These are phyloP conservation scores for Pyricularia grisea DNA, from an alignment of 2,329 filamentous ascomycete species.

Conservation along the genomic window DNA sequence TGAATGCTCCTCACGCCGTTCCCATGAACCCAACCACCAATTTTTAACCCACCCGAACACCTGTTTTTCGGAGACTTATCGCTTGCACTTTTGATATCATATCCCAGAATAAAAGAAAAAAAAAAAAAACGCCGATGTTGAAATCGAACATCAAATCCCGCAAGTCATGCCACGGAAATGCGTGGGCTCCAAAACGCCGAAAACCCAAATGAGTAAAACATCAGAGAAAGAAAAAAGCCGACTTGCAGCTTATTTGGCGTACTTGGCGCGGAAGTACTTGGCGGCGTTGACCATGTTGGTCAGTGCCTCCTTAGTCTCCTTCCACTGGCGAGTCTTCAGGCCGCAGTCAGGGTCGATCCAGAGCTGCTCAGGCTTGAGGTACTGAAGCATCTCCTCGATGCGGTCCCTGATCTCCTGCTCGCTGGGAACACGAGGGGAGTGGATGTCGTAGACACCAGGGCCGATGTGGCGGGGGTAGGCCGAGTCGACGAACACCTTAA, in stretches of 20 bases:
- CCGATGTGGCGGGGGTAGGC: conserved; percentile 97
- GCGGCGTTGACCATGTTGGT: conserved; percentile 97
- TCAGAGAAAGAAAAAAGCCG: not conserved
- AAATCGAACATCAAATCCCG: conserved; percentile 36
- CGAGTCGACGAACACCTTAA: conserved; percentile 96
- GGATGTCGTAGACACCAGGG: conserved; percentile 99
- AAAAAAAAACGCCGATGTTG: conserved; percentile 52
- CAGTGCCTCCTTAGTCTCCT: conserved; percentile 94
- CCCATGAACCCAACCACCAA: not conserved
- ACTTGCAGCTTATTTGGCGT: conserved; percentile 48
- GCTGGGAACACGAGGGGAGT: conserved; percentile 93
- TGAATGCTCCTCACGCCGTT: conserved; percentile 9
- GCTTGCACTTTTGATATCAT: conserved; percentile 1
- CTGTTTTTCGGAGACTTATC: not conserved
- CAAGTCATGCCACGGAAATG: not conserved
- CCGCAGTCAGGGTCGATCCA: conserved; percentile 99
- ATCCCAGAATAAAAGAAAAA: conserved; percentile 20
- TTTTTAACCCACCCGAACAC: conserved; percentile 2
- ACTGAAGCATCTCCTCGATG: conserved; percentile 95
- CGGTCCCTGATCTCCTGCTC: conserved; percentile 98
- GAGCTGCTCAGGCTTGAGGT: conserved; percentile 96
- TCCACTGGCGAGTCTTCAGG: conserved; percentile 98
- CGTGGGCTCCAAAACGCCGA: conserved; percentile 2
- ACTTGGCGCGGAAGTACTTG: conserved; percentile 91
- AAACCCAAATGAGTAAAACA: conserved; percentile 2